Percentiles rank a stretch among this genome's conserved stretches.
phyloP scores from a whole-genome alignment of 495 filamentous ascomycete species.

The Daldinia grandis region DNA sequence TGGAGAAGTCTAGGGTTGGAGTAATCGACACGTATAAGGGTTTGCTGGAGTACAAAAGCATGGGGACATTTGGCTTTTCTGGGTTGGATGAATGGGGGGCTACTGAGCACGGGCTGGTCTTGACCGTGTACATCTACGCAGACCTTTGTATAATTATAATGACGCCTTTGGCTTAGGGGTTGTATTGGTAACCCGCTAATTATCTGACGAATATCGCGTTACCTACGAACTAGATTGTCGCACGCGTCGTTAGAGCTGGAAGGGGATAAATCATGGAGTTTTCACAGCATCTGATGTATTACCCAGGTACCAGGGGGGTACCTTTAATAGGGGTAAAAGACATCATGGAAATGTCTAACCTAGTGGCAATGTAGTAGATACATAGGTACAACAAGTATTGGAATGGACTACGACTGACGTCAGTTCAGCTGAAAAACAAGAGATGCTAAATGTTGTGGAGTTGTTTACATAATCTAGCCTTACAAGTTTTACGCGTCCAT shows the following conservation, averaged over 20 bases:
- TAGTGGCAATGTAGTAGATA: not conserved
- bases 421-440: conserved; percentile 2
- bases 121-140: conserved; percentile 28
- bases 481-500: not conserved
- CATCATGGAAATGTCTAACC: not conserved
- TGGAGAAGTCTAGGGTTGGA: conserved; percentile 8
- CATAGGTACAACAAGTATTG: not conserved
- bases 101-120: not conserved
- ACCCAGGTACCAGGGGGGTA: not conserved
- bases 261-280: not conserved
- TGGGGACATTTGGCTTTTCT: conserved; percentile 12
- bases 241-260: not conserved
- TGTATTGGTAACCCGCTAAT: not conserved
- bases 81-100: conserved; percentile 1
- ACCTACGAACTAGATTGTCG: not conserved
- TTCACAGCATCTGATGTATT: not conserved
- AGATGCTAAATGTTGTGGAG: not conserved
- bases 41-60: conserved; percentile 36
- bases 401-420: conserved; percentile 3
- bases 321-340: no score
- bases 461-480: conserved; percentile 7
- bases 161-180: conserved; percentile 4
- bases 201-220: not conserved
- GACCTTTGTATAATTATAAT: conserved; percentile 27
- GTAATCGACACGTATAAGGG: conserved; percentile 12